phyloP scores from a whole-genome alignment of 1,139 yeast species.

The Suhomyces wounanorum region DNA sequence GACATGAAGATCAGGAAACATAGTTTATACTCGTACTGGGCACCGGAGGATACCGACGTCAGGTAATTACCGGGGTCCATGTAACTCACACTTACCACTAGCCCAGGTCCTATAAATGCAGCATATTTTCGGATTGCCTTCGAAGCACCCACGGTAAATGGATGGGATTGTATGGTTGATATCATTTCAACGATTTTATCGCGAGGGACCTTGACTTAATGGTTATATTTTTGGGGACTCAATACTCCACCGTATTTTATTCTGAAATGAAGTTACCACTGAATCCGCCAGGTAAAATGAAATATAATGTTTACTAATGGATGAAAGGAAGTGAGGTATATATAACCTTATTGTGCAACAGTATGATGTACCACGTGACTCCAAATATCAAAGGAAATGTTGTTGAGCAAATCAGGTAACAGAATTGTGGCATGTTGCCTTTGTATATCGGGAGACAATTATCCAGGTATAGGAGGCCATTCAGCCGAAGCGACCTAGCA shows the following conservation, averaged over 20 bases:
- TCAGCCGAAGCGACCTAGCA: neutral
- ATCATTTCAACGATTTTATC: constrained; percentile 1
- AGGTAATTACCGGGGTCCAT: constrained; percentile 85
- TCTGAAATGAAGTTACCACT: neutral
- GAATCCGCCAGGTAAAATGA: neutral
- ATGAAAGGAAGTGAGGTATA: neutral
- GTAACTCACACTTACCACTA: constrained; percentile 75
- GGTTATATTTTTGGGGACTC: too few species aligned
- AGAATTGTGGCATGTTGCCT: constrained; percentile 2
- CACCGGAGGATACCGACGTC: constrained; percentile 79
- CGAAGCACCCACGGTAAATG: constrained; percentile 1
- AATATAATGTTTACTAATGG: neutral
- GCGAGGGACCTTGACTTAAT: too few species aligned
- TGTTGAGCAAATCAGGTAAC: neutral
- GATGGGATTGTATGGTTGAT: neutral
- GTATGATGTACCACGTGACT: neutral
- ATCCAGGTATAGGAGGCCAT: neutral
- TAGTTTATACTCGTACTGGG: constrained; percentile 65
- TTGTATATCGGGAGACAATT: constrained; percentile 2
- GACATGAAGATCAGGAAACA: constrained; percentile 65
- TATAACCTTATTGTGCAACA: neutral
- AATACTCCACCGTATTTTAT: neutral
- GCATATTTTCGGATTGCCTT: constrained; percentile 45
- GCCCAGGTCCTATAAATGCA: constrained; percentile 76
- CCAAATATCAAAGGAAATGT: neutral